Conservation (phyloP, 2,329 filamentous ascomycete genomes). For the Penicillium sp. region DNA sequence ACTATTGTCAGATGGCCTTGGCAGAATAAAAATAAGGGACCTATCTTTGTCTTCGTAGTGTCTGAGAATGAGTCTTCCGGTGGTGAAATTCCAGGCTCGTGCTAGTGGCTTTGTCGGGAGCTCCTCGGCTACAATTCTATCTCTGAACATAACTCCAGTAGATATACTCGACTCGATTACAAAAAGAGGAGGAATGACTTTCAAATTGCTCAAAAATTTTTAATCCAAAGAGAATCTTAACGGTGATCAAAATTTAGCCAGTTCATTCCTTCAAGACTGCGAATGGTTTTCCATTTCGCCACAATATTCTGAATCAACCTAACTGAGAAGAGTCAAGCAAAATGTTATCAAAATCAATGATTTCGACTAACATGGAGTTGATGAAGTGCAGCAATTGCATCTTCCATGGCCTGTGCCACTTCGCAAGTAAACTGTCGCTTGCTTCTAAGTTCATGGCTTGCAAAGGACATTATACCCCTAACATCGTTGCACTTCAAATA, state of each 20-base stretch:
- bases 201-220: no score
- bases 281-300: not conserved
- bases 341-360: not conserved
- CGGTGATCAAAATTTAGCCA: not conserved
- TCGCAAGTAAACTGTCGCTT: not conserved
- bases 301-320: not conserved
- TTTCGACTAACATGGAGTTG: constrained; percentile 2
- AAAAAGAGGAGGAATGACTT: no score
- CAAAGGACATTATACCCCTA: not conserved
- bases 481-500: not conserved
- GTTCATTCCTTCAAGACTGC: not conserved
- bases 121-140: no score
- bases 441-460: not conserved
- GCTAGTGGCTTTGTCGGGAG: no score
- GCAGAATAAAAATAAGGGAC: no score
- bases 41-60: no score
- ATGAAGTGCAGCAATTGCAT: not conserved
- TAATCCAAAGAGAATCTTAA: not conserved
- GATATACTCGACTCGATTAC: no score
- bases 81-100: no score
- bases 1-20: no score
- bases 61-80: no score
- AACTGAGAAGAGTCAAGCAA: not conserved
- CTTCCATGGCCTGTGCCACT: not conserved
- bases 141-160: no score